Evolutionary conservation across 2,329 filamentous ascomycete genomes (phyloP), one percentile per base, ranked within the genome.

Genomic region (Phialophora expanda): DNA sequence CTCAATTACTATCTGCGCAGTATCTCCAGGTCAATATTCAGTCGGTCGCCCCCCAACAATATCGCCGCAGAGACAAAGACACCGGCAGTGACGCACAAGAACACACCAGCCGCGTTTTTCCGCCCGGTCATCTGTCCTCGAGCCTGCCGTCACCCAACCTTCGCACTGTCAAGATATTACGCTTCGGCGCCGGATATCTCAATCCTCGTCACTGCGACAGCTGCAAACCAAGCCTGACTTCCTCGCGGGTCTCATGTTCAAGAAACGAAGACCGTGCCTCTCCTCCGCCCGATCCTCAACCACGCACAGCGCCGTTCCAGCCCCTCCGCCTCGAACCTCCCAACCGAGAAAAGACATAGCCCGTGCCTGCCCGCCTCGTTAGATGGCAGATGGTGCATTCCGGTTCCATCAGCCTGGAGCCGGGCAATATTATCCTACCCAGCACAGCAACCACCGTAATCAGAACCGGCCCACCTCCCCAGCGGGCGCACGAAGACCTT

Each of bases 351-450:
- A 50, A 46, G 17, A 60, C 24, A 53, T 59, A 17, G 53, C 11
- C 14, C 53, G 26, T 51, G 30, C 59, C 46, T 14, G 56, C 41
- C 57, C 80, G 78, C 79, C 79, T 76, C 79, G 78, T 79, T 82
- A 82, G 79, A 83, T 83, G 81, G 81, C 81, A 81, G 81, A 83
- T 83, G 81, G 80, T 82, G 79, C 79, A 77, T 83, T 81, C 78
- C 80, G 81, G 78, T 83, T 81, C 80, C 81, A 82, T 77, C 81
- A 82, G 79, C 79, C 81, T 81, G 81, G 80, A 77, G 79, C 80
- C 78, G 81, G 80, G 77, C 80, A 80, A 73, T 82, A 80, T 72
- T 81, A 78, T 74, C 81, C 80, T 70, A 76, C 79, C 61, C 79
- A 81, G 71, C 80, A 80, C 67, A 75, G 76, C 68, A 73, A 77